These are phyloP conservation scores for Hericium alpestre DNA, from an alignment of 768 basidiomycete species.

Conservation along the genomic window DNA sequence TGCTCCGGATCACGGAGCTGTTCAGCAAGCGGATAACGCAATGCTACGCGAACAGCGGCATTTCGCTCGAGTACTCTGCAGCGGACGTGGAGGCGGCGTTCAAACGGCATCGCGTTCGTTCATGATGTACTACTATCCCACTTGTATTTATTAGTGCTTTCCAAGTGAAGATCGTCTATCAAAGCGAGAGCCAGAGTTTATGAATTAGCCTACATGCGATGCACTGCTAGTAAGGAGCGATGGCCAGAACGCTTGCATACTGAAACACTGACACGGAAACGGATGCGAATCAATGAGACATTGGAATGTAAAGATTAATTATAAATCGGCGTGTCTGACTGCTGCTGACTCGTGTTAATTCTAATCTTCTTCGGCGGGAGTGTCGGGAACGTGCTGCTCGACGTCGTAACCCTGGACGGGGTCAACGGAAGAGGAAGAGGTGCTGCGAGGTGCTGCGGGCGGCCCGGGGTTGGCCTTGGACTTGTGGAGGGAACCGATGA, in stretches of 20 bases:
- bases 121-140: constrained; percentile 9
- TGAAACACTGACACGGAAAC: not conserved
- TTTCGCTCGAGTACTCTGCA: constrained; percentile 62
- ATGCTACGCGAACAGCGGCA: constrained; percentile 69
- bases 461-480: not conserved
- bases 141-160: not conserved
- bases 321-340: not conserved
- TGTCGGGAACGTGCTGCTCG: not conserved
- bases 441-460: not conserved
- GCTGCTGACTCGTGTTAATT: not conserved
- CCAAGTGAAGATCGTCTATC: no score
- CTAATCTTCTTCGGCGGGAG: not conserved
- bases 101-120: constrained; percentile 42
- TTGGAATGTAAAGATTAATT: constrained; percentile 9
- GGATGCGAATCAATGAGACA: not conserved
- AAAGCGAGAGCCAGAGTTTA: not conserved
- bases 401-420: not conserved
- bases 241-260: not conserved
- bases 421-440: not conserved
- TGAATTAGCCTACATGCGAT: no score
- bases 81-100: constrained; percentile 74
- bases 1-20: constrained; percentile 60
- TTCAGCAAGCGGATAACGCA: constrained; percentile 61
- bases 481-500: not conserved
- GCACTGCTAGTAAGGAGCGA: not conserved